Conservation (phyloP, 2,329 filamentous ascomycete genomes). For the Cladosporium sp. region DNA sequence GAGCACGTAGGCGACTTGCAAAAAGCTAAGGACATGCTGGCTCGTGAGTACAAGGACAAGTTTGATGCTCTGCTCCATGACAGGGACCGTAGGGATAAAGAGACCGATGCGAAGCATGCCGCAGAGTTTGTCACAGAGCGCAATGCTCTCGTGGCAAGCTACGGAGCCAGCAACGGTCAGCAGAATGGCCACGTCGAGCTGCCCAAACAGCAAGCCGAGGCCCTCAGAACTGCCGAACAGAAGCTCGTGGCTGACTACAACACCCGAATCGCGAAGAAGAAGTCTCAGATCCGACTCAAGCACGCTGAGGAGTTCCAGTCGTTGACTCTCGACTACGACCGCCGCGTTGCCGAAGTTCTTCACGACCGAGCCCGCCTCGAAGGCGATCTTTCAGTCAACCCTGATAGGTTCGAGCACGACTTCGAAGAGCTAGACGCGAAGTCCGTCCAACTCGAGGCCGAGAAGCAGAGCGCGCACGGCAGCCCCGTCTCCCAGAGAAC, state of each 20-base stretch:
- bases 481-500: constrained; percentile 4
- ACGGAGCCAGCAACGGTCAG: constrained; percentile 21
- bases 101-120: constrained; percentile 24
- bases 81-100: constrained; percentile 26
- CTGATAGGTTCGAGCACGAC: constrained; percentile 28
- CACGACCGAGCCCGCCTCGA: constrained; percentile 25
- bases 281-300: constrained; percentile 31
- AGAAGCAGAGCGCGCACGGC: constrained; percentile 16
- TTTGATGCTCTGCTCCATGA: constrained; percentile 28
- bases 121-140: constrained; percentile 29
- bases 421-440: constrained; percentile 22
- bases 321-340: constrained; percentile 31
- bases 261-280: constrained; percentile 27
- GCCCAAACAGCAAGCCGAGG: constrained; percentile 19
- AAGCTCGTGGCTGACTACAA: constrained; percentile 29
- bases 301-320: constrained; percentile 30
- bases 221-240: constrained; percentile 26
- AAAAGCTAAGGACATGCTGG: constrained; percentile 29
- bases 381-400: constrained; percentile 28
- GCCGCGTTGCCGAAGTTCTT: constrained; percentile 25
- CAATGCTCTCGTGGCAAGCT: constrained; percentile 25
- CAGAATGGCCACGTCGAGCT: constrained; percentile 11
- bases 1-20: constrained; percentile 33
- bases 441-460: constrained; percentile 22
- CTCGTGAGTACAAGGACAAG: constrained; percentile 29